phyloP scores from a whole-genome alignment of 2,329 filamentous ascomycete species.

The Ophiocordyceps australis region DNA sequence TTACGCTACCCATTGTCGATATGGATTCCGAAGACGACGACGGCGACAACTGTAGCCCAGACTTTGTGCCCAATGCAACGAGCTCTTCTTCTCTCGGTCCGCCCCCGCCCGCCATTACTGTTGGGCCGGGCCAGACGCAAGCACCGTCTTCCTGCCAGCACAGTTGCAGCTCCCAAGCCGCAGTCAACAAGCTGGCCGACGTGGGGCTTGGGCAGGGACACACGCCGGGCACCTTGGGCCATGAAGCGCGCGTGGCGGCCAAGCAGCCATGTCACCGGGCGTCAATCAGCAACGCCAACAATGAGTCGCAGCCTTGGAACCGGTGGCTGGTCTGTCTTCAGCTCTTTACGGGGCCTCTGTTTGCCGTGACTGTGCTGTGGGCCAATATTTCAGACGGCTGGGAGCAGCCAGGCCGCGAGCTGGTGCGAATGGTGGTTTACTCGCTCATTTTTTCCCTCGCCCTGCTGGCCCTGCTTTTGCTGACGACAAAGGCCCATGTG shows the following conservation, averaged over 20 bases:
- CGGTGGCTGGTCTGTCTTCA: conserved; percentile 80
- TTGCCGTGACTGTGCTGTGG: conserved; percentile 63
- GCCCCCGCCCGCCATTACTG: conserved; percentile 14
- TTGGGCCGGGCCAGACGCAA: conserved; percentile 15
- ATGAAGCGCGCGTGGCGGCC: conserved; percentile 2
- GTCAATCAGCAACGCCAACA: conserved; percentile 13
- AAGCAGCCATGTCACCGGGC: conserved; percentile 14
- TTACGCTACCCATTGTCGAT: conserved; percentile 85
- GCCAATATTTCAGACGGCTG: conserved; percentile 44
- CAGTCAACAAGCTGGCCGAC: conserved; percentile 2
- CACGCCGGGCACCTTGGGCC: too few relatives aligned
- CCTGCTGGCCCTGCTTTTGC: conserved; percentile 45
- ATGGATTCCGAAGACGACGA: conserved; percentile 33
- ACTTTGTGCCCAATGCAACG: conserved; percentile 11
- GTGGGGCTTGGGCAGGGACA: too few relatives aligned
- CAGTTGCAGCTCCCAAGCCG: conserved; percentile 13
- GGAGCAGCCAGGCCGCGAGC: conserved; percentile 26
- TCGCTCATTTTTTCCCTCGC: conserved; percentile 53
- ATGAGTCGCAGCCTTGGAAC: conserved; percentile 52
- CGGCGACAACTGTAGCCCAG: conserved; percentile 16
- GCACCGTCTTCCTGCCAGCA: conserved; percentile 39
- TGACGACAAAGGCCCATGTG: conserved; percentile 47
- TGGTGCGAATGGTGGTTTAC: conserved; percentile 39
- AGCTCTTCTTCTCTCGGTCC: conserved; percentile 10
- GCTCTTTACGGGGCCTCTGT: conserved; percentile 71